Conservation (phyloP, 768 basidiomycete genomes). For the Auriscalpium orientale region DNA sequence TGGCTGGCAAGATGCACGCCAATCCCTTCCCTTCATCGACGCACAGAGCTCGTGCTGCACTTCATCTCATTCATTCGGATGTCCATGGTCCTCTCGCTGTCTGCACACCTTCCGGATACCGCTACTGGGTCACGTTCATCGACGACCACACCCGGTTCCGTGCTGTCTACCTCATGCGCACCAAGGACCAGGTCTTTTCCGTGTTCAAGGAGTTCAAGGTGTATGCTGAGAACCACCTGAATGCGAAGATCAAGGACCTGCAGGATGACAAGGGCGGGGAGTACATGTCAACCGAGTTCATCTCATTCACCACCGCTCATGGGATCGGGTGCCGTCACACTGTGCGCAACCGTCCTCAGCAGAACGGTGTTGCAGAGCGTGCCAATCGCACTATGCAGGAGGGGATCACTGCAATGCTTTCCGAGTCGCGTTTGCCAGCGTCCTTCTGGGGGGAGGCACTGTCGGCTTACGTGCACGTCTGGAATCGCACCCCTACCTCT, state of each 20-base stretch:
- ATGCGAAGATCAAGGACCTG: constrained; percentile 12
- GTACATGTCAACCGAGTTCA: constrained; percentile 16
- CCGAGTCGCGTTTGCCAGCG: too few relatives aligned
- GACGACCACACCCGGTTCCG: too few relatives aligned
- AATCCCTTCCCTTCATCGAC: constrained; percentile 14
- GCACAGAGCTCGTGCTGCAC: constrained; percentile 3
- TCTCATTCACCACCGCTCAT: constrained; percentile 6
- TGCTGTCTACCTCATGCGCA: constrained; percentile 5
- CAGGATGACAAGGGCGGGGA: constrained; percentile 21
- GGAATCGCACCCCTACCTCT: too few relatives aligned
- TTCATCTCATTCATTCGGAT: constrained; percentile 21
- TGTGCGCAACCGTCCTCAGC: too few relatives aligned
- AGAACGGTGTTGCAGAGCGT: too few relatives aligned
- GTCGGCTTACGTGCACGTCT: too few relatives aligned
- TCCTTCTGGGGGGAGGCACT: too few relatives aligned
- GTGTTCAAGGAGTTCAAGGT: constrained; percentile 24
- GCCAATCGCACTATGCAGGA: too few relatives aligned
- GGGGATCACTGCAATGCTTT: too few relatives aligned
- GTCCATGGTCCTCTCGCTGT: constrained; percentile 14
- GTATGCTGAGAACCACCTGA: constrained; percentile 21
- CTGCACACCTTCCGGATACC: not conserved
- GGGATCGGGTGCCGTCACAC: constrained; percentile 19
- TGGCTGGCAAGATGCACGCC: constrained; percentile 17
- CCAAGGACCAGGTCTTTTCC: constrained; percentile 19
- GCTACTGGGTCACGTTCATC: too few relatives aligned